These are phyloP conservation scores for Penicillium sp. DNA, from an alignment of 2,329 filamentous ascomycete genomes.

Conservation along the genomic window DNA sequence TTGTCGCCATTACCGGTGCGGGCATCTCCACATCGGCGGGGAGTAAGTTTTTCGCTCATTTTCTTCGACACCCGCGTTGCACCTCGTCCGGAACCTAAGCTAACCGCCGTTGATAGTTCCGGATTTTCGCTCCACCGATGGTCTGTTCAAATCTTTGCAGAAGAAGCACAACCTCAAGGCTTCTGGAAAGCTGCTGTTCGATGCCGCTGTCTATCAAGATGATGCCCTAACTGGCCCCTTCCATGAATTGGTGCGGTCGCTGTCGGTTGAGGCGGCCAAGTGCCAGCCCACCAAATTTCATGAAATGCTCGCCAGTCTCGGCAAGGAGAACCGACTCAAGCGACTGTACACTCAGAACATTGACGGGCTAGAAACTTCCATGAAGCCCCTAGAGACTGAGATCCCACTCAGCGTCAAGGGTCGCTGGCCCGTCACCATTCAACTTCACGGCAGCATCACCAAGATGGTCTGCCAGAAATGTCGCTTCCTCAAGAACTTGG, in stretches of 20 bases:
- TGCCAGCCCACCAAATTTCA: slow-evolving; percentile 88
- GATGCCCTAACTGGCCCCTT: slow-evolving; percentile 86
- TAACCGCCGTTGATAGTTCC: slow-evolving; percentile 64
- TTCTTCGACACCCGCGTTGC: slow-evolving; percentile 17
- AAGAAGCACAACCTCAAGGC: slow-evolving; percentile 88
- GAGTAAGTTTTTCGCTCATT: slow-evolving; percentile 60
- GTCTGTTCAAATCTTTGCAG: slow-evolving; percentile 83
- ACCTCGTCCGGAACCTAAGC: background rate
- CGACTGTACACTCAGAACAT: slow-evolving; percentile 97
- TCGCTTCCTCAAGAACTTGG: slow-evolving; percentile 72
- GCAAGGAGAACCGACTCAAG: slow-evolving; percentile 81
- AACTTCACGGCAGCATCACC: slow-evolving; percentile 88
- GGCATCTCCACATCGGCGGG: slow-evolving; percentile 97
- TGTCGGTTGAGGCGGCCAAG: slow-evolving; percentile 75
- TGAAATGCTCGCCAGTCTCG: slow-evolving; percentile 86
- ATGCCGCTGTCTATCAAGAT: slow-evolving; percentile 96
- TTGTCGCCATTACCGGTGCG: slow-evolving; percentile 93
- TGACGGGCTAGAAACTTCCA: slow-evolving; percentile 85
- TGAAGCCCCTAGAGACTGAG: slow-evolving; percentile 76
- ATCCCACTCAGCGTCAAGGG: slow-evolving; percentile 82
- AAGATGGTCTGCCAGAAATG: slow-evolving; percentile 99
- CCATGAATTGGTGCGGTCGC: slow-evolving; percentile 91
- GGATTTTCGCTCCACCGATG: slow-evolving; percentile 90
- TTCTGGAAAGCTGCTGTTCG: slow-evolving; percentile 93
- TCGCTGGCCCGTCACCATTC: slow-evolving; percentile 91